A percentile compares a stretch with the other conserved stretches of the same genome.
Evolutionary conservation across 2,329 filamentous ascomycete genomes (phyloP).

Genomic region (Fusarium napiforme): DNA sequence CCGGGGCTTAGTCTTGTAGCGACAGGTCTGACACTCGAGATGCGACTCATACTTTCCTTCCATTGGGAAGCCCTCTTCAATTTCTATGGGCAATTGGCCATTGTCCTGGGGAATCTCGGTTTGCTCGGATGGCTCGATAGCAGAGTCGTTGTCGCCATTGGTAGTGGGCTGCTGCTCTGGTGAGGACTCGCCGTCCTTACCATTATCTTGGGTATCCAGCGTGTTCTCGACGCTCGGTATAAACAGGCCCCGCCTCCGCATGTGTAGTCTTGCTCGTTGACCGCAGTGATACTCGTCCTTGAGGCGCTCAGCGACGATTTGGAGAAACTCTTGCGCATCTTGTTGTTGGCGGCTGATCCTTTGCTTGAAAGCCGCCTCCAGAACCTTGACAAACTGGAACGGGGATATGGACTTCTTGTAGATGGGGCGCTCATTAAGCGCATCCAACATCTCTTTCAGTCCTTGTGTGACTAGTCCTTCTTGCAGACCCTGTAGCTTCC

Average conservation of each 20-base stretch:
- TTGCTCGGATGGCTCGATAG: constrained; percentile 40
- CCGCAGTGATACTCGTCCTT: constrained; percentile 95
- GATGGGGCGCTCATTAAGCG: constrained; percentile 91
- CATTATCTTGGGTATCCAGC: constrained; percentile 37
- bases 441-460: constrained; percentile 91
- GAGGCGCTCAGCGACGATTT: constrained; percentile 90
- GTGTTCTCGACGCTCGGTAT: constrained; percentile 27
- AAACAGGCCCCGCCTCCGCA: constrained; percentile 50
- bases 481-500: constrained; percentile 77
- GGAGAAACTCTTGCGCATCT: constrained; percentile 96
- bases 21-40: constrained; percentile 90
- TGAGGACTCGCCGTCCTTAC: constrained; percentile 8
- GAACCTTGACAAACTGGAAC: constrained; percentile 80
- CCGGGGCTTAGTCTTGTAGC: constrained; percentile 87
- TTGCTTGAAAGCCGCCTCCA: constrained; percentile 89
- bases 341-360: constrained; percentile 95
- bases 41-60: constrained; percentile 95
- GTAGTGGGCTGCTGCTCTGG: constrained; percentile 21
- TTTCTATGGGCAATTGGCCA: constrained; percentile 50
- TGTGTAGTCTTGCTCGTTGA: constrained; percentile 73
- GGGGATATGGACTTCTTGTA: constrained; percentile 94
- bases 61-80: constrained; percentile 85
- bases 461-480: constrained; percentile 85
- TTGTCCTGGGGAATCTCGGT: constrained; percentile 33
- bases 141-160: constrained; percentile 28